Percentiles rank a stretch among this genome's conserved stretches.
Conservation (phyloP, 768 basidiomycete genomes). For the Rhodosporidiobolus odoratus region DNA sequence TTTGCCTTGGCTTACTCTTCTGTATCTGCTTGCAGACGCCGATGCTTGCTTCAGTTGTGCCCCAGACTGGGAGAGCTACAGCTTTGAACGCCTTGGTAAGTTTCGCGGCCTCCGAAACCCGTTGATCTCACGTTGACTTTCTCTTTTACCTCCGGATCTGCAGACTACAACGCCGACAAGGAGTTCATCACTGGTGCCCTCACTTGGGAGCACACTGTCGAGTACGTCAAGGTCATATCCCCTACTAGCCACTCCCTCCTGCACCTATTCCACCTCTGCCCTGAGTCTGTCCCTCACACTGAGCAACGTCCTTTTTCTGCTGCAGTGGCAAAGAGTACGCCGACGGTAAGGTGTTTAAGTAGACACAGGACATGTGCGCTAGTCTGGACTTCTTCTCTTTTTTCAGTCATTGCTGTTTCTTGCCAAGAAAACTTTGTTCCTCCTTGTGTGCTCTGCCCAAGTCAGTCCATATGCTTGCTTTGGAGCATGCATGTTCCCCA, state of each 20-base stretch:
- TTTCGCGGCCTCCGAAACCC: too few relatives aligned
- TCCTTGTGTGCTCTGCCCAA: too few relatives aligned
- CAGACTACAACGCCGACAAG: slow-evolving; percentile 64
- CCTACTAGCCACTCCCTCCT: too few relatives aligned
- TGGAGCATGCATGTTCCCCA: too few relatives aligned
- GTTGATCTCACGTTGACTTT: background rate
- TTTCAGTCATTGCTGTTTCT: too few relatives aligned
- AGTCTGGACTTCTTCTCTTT: too few relatives aligned
- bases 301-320: background rate
- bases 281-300: background rate
- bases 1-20: background rate
- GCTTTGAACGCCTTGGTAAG: background rate
- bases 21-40: slow-evolving; percentile 49
- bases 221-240: slow-evolving; percentile 39
- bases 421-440: too few relatives aligned
- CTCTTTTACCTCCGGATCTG: slow-evolving; percentile 45
- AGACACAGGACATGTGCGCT: too few relatives aligned
- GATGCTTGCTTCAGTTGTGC: slow-evolving; percentile 68
- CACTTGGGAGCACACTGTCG: slow-evolving; percentile 86
- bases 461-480: too few relatives aligned
- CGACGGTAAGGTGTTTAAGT: slow-evolving; percentile 49
- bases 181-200: slow-evolving; percentile 85
- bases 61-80: slow-evolving; percentile 72
- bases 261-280: slow-evolving; percentile 47
- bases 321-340: background rate